Evolutionary conservation across 306 rosid species (phyloP).

Genomic region (Abrus pulchellus): DNA sequence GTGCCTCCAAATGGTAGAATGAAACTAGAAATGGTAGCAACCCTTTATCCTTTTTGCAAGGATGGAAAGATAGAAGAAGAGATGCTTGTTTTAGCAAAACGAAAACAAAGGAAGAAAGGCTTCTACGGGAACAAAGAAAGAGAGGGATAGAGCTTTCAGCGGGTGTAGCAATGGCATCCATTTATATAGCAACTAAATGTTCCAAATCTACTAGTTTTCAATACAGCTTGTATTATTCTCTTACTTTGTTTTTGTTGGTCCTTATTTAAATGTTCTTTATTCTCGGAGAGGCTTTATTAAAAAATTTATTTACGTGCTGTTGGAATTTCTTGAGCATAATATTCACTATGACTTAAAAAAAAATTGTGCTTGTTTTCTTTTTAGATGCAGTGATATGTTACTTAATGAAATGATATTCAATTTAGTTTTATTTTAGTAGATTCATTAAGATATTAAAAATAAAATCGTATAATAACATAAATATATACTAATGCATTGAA

Average conservation of each 20-base stretch:
- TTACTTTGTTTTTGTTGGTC: background rate
- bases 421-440: background rate
- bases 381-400: background rate
- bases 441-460: background rate
- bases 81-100: slow-evolving; percentile 12
- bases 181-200: slow-evolving; percentile 39
- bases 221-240: background rate
- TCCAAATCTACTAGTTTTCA: background rate
- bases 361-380: background rate
- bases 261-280: background rate
- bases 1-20: slow-evolving; percentile 41
- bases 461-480: background rate
- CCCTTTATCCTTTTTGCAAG: background rate
- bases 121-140: slow-evolving; percentile 36
- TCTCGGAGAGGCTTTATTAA: too few relatives aligned
- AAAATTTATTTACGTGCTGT: background rate
- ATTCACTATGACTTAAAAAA: background rate
- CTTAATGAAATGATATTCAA: background rate
- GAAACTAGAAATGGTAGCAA: background rate
- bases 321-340: background rate
- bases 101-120: slow-evolving; percentile 20
- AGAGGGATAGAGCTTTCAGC: slow-evolving; percentile 37
- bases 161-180: slow-evolving; percentile 44
- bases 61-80: slow-evolving; percentile 11
- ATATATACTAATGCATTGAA: too few relatives aligned